These are phyloP conservation scores for Penicillium simplicissimum DNA, from an alignment of 495 filamentous ascomycete species.

Conservation along the genomic window DNA sequence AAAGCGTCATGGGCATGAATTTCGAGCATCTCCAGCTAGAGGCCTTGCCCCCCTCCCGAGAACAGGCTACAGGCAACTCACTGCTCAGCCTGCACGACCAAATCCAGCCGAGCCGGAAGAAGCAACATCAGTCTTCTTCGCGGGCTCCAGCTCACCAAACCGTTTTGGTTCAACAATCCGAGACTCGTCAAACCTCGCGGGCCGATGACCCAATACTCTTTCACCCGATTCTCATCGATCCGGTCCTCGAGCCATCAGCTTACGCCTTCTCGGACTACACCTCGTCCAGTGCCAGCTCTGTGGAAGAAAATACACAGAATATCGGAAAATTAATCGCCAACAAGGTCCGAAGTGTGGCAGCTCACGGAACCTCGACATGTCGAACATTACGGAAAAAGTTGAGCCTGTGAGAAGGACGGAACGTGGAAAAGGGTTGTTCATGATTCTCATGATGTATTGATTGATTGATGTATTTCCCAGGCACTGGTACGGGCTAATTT, in stretches of 20 bases:
- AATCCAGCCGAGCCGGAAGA: constrained; percentile 2
- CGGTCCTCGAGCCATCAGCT: neutral
- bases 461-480: neutral
- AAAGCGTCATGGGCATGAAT: neutral
- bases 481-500: neutral
- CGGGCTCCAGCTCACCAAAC: neutral
- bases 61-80: constrained; percentile 2
- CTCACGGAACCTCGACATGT: neutral
- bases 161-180: neutral
- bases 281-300: neutral
- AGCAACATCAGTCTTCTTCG: neutral
- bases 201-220: neutral
- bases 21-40: constrained; percentile 6
- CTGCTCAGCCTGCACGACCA: constrained; percentile 11
- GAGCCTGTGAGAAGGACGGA: constrained; percentile 1
- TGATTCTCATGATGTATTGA: neutral
- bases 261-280: constrained; percentile 1
- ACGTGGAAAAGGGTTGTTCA: neutral
- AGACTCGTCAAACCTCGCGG: neutral
- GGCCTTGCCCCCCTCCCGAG: constrained; percentile 9
- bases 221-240: constrained; percentile 1
- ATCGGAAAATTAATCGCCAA: constrained; percentile 5
- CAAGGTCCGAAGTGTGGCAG: constrained; percentile 6
- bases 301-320: neutral
- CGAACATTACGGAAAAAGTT: constrained; percentile 2